Base-by-base conservation (phyloP, 768 basidiomycete species). In the Termitomyces sp. region DNA sequence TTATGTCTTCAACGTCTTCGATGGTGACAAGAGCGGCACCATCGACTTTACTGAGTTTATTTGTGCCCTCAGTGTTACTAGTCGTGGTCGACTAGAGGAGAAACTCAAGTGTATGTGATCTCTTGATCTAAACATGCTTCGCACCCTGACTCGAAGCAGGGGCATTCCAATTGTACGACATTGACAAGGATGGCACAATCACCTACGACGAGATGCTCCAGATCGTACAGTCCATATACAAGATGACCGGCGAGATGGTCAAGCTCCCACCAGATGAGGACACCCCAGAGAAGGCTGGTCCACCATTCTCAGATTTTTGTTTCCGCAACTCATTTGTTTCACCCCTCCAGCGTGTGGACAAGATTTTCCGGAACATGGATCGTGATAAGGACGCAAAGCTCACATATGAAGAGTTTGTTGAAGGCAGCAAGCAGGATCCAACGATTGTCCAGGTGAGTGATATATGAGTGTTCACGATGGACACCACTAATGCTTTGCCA, bases 21-120 rank as follows among this genome's bases (percentile, higher is more conserved):
- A 96, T 73, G 88, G 89, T 70, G 93, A 96, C 81, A 89, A 90
- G 83, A 96, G 92, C 76, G 94, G 93, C 59, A 94, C 91, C 32
- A 99, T 99, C 77, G 97, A 99, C 79, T 99, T 99, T 77, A 96
- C 96, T 69, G 96, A 98, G 79, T 99, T 99, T 78, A 98, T 99
- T 71, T 95, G 94, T 69, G 97, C 97, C 0, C 86, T 99, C 66
- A 94, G 92, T 75, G 87, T 98, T 62, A 99, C 97, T 6, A 92
- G 90, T 63, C 85, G 97, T 55, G 97, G 97, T 3, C 81, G 89
- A 64, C 75, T 98, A 62, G 97, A 99, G 71, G 97, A 99, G 81
- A 99, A 99, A 78, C 88, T 99, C 66, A 93, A 93, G 81, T 99
- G 97, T 97, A 67, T 69, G 92, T 78, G 65, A 54, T 61, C 52